Conservation (phyloP, 2,329 filamentous ascomycete genomes). For the Neophaeococcomyces aloes region DNA sequence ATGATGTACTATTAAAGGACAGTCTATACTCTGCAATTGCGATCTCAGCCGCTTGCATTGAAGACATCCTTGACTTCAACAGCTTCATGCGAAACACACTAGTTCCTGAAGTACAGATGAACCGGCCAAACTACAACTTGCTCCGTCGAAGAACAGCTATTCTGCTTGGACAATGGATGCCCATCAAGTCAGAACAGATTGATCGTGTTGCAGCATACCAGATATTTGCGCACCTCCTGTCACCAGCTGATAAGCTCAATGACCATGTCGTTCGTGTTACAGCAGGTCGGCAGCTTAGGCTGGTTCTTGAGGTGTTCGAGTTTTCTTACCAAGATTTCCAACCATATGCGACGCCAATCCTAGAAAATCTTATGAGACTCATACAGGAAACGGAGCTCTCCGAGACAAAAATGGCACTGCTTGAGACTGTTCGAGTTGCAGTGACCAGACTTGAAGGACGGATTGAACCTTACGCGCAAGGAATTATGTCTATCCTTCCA, state of each 20-base stretch:
- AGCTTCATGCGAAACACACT: conserved; percentile 64
- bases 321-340: conserved; percentile 65
- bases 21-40: conserved; percentile 91
- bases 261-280: conserved; percentile 89
- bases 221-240: conserved; percentile 78
- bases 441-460: conserved; percentile 72
- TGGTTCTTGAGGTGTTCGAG: conserved; percentile 72
- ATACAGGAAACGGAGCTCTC: conserved; percentile 68
- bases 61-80: conserved; percentile 72
- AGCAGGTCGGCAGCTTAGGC: conserved; percentile 71
- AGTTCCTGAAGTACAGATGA: conserved; percentile 64
- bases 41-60: conserved; percentile 66
- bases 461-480: conserved; percentile 56
- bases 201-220: conserved; percentile 69
- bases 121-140: conserved; percentile 60
- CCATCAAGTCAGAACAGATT: conserved; percentile 59
- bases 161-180: conserved; percentile 78
- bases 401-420: conserved; percentile 80
- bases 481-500: conserved; percentile 70
- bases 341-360: conserved; percentile 63
- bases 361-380: conserved; percentile 64
- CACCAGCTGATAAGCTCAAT: conserved; percentile 65
- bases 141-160: conserved; percentile 81
- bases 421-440: conserved; percentile 74
- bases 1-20: conserved; percentile 75